Percentiles rank a stretch among this genome's conserved stretches.
These are phyloP conservation scores for Xylaria nigripes DNA, from an alignment of 495 filamentous ascomycete species.

Conservation along the genomic window DNA sequence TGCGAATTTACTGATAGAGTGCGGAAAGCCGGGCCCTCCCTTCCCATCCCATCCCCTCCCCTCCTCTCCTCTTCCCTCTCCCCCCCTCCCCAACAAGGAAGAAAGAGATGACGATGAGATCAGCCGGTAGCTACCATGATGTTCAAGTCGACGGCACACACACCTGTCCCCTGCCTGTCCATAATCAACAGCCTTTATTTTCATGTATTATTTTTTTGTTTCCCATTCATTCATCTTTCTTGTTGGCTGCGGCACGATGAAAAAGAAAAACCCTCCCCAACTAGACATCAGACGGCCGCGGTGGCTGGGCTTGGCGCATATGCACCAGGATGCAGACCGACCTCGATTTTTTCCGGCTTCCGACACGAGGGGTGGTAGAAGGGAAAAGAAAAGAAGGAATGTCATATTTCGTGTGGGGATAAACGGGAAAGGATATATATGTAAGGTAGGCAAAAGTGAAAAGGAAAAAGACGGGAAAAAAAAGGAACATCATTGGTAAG, in stretches of 20 bases:
- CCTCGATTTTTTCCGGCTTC: constrained; percentile 10
- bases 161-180: too few species aligned
- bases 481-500: not conserved
- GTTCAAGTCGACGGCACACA: too few species aligned
- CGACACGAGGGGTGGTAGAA: not conserved
- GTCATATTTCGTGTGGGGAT: not conserved
- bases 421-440: not conserved
- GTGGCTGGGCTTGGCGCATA: constrained; percentile 13
- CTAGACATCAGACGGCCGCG: not conserved
- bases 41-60: too few species aligned
- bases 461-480: not conserved
- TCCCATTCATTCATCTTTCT: not conserved
- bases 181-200: too few species aligned
- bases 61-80: not conserved
- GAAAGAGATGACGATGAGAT: not conserved
- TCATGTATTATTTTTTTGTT: not conserved
- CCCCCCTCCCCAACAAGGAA: not conserved
- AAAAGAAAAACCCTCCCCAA: constrained; percentile 1
- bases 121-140: too few species aligned
- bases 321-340: constrained; percentile 11
- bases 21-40: too few species aligned
- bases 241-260: not conserved
- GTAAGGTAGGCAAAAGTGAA: not conserved
- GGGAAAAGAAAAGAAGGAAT: not conserved
- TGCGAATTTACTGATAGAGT: too few species aligned